Conservation (phyloP, 2,329 filamentous ascomycete species). For the Simplicillium aogashimaense region DNA sequence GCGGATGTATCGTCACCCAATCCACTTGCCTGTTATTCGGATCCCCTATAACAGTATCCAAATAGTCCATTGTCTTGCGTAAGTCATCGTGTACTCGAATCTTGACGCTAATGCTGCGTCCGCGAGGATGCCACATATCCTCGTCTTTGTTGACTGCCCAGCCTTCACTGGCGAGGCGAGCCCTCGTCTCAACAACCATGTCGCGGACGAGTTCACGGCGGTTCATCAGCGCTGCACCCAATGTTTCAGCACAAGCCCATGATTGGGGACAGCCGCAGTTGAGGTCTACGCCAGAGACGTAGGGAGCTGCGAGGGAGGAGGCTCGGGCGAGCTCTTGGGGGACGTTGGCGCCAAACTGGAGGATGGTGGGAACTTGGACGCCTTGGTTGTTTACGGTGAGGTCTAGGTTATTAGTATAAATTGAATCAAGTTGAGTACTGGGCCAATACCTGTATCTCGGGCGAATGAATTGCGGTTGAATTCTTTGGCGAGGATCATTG, state of each 20-base stretch:
- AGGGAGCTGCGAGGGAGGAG: slow-evolving; percentile 50
- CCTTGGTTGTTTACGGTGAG: slow-evolving; percentile 48
- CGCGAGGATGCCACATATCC: slow-evolving; percentile 31
- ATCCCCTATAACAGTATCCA: slow-evolving; percentile 50
- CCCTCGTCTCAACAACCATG: slow-evolving; percentile 51
- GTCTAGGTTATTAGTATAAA: slow-evolving; percentile 26
- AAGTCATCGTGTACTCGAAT: slow-evolving; percentile 59
- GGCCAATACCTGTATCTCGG: slow-evolving; percentile 49
- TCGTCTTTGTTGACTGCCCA: slow-evolving; percentile 37
- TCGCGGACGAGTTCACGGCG: slow-evolving; percentile 53
- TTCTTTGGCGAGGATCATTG: slow-evolving; percentile 62
- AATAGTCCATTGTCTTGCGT: slow-evolving; percentile 49
- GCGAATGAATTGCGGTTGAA: slow-evolving; percentile 53
- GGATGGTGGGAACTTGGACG: slow-evolving; percentile 48
- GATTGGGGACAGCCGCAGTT: slow-evolving; percentile 67
- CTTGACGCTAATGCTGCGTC: slow-evolving; percentile 58
- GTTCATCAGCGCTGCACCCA: slow-evolving; percentile 62
- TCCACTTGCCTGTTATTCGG: slow-evolving; percentile 43
- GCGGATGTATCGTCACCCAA: slow-evolving; percentile 61
- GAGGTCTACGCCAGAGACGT: slow-evolving; percentile 54
- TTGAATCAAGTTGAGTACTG: too few species aligned
- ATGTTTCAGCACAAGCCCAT: slow-evolving; percentile 59
- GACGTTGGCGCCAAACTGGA: slow-evolving; percentile 57
- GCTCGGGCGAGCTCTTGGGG: slow-evolving; percentile 53
- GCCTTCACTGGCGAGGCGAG: slow-evolving; percentile 38